Evolutionary conservation across 441 rosid genomes (phyloP).

Genomic region (Pelargonium australe): DNA sequence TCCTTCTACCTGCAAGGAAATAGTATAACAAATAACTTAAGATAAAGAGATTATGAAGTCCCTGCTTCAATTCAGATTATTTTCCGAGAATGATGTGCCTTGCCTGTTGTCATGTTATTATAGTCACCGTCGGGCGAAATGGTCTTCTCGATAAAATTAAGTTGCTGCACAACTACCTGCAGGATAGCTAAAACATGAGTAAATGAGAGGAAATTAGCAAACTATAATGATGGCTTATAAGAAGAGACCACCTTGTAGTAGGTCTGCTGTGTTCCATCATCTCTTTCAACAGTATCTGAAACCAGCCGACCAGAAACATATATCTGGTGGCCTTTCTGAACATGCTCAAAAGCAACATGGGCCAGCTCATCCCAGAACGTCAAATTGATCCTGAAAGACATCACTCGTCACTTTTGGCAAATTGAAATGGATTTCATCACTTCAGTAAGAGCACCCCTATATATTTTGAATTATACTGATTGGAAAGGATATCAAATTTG

Average conservation of each 20-base stretch:
- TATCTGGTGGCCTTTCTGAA: constrained; percentile 55
- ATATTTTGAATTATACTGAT: neutral
- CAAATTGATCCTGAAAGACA: constrained; percentile 44
- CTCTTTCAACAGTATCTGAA: constrained; percentile 44
- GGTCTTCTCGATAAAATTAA: constrained; percentile 49
- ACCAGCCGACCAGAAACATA: constrained; percentile 52
- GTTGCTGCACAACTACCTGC: constrained; percentile 55
- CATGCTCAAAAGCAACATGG: constrained; percentile 41
- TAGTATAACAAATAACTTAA: constrained; percentile 5
- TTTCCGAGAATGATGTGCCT: constrained; percentile 8
- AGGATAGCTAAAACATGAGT: neutral
- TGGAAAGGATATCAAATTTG: neutral
- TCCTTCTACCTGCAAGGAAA: constrained; percentile 30
- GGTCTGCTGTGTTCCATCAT: constrained; percentile 48
- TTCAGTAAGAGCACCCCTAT: too few species aligned
- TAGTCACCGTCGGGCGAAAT: constrained; percentile 30
- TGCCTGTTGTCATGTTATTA: constrained; percentile 28
- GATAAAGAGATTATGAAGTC: neutral
- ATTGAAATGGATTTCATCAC: neutral
- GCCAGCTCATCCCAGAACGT: constrained; percentile 68
- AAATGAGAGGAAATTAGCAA: neutral
- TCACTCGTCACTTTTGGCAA: neutral
- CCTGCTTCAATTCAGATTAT: neutral
- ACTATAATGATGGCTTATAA: constrained; percentile 7
- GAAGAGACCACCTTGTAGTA: constrained; percentile 45